A percentile compares a stretch with the other conserved stretches of the same genome.
Evolutionary conservation across 1,139 yeast species (phyloP).

Genomic region (Diutina catenulata): DNA sequence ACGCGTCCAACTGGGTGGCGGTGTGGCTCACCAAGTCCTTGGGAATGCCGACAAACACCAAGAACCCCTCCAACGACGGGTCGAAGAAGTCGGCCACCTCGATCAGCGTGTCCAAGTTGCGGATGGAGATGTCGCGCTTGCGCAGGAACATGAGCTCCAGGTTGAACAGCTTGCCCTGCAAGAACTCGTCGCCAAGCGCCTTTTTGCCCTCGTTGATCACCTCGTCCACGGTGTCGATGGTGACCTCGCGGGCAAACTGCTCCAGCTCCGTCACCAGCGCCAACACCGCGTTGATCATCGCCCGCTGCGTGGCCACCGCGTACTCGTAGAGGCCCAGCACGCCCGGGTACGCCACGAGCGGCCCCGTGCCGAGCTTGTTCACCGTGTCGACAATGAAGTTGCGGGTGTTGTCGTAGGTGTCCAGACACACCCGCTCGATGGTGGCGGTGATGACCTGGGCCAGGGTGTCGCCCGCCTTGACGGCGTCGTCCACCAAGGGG

Average conservation of each 20-base stretch:
- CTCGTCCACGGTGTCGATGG: slow-evolving; percentile 47
- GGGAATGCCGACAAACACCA: slow-evolving; percentile 32
- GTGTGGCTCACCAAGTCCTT: slow-evolving; percentile 19
- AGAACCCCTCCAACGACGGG: slow-evolving; percentile 51
- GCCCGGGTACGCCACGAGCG: slow-evolving; percentile 48
- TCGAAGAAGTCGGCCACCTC: slow-evolving; percentile 66
- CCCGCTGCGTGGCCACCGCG: slow-evolving; percentile 57
- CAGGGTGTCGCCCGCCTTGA: slow-evolving; percentile 40
- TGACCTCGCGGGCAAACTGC: slow-evolving; percentile 47
- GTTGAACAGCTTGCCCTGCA: slow-evolving; percentile 58
- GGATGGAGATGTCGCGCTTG: slow-evolving; percentile 24
- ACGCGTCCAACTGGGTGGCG: slow-evolving; percentile 19
- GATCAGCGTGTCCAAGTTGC: slow-evolving; percentile 42
- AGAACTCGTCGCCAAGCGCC: slow-evolving; percentile 44
- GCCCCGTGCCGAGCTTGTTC: slow-evolving; percentile 42
- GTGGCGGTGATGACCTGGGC: slow-evolving; percentile 49
- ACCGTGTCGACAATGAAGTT: slow-evolving; percentile 42
- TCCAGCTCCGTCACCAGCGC: slow-evolving; percentile 60
- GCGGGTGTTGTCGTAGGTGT: slow-evolving; percentile 52
- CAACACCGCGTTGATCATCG: slow-evolving; percentile 52
- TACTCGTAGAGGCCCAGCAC: slow-evolving; percentile 57
- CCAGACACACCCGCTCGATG: slow-evolving; percentile 49
- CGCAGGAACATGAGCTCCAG: slow-evolving; percentile 70
- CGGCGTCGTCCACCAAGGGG: slow-evolving; percentile 51
- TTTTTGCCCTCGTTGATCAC: slow-evolving; percentile 55